Conservation (phyloP, 129 eudicot genomes). For the Scalesia atractyloides region DNA sequence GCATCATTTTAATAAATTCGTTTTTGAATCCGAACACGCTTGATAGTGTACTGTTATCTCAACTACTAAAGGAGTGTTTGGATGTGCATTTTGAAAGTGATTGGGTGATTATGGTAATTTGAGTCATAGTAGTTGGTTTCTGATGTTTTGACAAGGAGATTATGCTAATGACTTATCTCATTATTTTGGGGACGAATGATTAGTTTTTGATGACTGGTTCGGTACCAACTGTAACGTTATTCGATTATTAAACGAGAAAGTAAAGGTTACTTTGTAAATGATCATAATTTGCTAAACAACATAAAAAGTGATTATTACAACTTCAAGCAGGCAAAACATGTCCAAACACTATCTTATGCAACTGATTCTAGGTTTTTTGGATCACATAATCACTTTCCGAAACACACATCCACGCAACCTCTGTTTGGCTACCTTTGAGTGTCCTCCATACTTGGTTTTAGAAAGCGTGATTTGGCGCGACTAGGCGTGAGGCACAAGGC, state of each 20-base stretch:
- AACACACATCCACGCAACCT: background rate
- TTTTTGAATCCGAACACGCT: background rate
- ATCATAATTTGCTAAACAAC: background rate
- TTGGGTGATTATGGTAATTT: background rate
- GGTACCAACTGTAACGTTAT: background rate
- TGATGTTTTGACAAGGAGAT: background rate
- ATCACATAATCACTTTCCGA: slow-evolving; percentile 2
- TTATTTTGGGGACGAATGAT: background rate
- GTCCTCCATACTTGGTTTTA: background rate
- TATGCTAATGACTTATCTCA: slow-evolving; percentile 1
- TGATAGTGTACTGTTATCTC: background rate
- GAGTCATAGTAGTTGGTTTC: background rate
- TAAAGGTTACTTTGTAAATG: background rate
- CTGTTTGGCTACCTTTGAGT: background rate
- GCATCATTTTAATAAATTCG: background rate
- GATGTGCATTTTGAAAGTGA: no score
- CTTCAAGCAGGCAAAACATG: background rate
- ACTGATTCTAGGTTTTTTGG: background rate
- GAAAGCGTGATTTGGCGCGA: no score
- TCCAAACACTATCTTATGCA: background rate
- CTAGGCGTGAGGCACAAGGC: no score
- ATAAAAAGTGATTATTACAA: background rate
- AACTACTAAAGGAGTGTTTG: no score
- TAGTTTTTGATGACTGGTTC: background rate
- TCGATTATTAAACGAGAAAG: background rate